phyloP scores from a whole-genome alignment of 2,329 filamentous ascomycete species.

The Gaeumannomyces tritici region DNA sequence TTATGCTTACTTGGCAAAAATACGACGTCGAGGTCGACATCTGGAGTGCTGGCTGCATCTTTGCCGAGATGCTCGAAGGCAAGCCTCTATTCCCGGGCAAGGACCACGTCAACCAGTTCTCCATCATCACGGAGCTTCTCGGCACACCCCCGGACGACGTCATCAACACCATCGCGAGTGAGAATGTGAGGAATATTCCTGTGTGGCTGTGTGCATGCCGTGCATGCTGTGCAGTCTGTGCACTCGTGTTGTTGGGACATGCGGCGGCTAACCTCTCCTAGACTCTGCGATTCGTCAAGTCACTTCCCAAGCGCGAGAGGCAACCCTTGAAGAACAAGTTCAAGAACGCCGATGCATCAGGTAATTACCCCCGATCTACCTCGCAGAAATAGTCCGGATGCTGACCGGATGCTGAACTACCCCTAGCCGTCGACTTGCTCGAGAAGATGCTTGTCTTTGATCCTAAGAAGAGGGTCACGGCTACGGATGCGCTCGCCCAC shows the following conservation, averaged over 20 bases:
- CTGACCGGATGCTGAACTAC: slow-evolving; percentile 10
- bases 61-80: slow-evolving; percentile 97
- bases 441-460: slow-evolving; percentile 98
- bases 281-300: slow-evolving; percentile 96
- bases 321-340: slow-evolving; percentile 84
- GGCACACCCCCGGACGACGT: slow-evolving; percentile 97
- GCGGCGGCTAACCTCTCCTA: slow-evolving; percentile 22
- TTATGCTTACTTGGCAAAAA: slow-evolving; percentile 99
- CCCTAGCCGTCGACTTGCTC: slow-evolving; percentile 85
- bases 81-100: slow-evolving; percentile 98
- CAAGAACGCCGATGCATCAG: slow-evolving; percentile 81
- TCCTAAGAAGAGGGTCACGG: slow-evolving; percentile 89
- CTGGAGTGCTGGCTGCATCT: slow-evolving; percentile 98
- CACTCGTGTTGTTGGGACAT: not conserved
- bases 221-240: too few relatives aligned
- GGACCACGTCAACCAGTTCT: slow-evolving; percentile 99
- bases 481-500: slow-evolving; percentile 75
- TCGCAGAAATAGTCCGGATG: not conserved
- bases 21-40: slow-evolving; percentile 99
- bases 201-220: too few relatives aligned
- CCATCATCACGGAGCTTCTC: slow-evolving; percentile 95
- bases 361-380: slow-evolving; percentile 35
- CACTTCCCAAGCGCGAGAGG: slow-evolving; percentile 86
- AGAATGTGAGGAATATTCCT: slow-evolving; percentile 59
- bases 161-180: slow-evolving; percentile 95